A percentile compares a stretch with the other conserved stretches of the same genome.
Evolutionary conservation across 1,139 yeast genomes (phyloP).

Genomic region (Williopsis jadinii): DNA sequence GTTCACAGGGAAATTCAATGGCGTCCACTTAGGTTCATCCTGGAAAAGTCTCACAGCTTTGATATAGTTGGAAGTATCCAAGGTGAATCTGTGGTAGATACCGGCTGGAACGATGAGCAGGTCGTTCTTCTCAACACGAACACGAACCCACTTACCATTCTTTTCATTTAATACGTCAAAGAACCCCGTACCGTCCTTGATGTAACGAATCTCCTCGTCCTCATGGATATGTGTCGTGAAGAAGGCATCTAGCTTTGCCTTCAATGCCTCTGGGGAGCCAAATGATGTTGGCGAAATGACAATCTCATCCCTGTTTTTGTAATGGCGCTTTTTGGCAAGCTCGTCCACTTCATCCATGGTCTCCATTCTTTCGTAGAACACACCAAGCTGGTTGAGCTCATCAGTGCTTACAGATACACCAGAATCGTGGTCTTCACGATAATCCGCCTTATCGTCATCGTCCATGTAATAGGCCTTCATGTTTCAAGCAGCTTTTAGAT

Average conservation of each 20-base stretch:
- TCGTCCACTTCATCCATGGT: conserved; percentile 52
- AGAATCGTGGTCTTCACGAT: conserved; percentile 70
- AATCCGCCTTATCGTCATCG: conserved; percentile 50
- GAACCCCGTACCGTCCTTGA: conserved; percentile 84
- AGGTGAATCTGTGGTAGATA: conserved; percentile 85
- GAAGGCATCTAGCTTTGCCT: conserved; percentile 60
- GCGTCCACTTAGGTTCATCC: conserved; percentile 96
- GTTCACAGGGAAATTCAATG: conserved; percentile 60
- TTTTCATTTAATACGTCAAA: conserved; percentile 65
- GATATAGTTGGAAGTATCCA: conserved; percentile 55
- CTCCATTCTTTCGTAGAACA: conserved; percentile 51
- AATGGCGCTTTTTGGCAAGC: conserved; percentile 62
- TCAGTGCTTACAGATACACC: conserved; percentile 48
- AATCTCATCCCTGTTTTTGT: conserved; percentile 76
- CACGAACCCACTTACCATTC: conserved; percentile 73
- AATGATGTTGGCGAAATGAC: conserved; percentile 54
- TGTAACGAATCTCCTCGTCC: conserved; percentile 93
- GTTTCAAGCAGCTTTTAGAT: not conserved
- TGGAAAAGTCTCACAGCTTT: conserved; percentile 80
- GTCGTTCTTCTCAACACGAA: conserved; percentile 58
- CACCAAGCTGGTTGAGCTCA: conserved; percentile 57
- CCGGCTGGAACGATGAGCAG: conserved; percentile 81
- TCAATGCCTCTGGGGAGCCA: conserved; percentile 58
- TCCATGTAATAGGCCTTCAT: conserved; percentile 67
- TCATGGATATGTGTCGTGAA: conserved; percentile 90